Base-by-base conservation (phyloP, 495 filamentous ascomycete genomes). In the Parathielavia hyrcaniae region DNA sequence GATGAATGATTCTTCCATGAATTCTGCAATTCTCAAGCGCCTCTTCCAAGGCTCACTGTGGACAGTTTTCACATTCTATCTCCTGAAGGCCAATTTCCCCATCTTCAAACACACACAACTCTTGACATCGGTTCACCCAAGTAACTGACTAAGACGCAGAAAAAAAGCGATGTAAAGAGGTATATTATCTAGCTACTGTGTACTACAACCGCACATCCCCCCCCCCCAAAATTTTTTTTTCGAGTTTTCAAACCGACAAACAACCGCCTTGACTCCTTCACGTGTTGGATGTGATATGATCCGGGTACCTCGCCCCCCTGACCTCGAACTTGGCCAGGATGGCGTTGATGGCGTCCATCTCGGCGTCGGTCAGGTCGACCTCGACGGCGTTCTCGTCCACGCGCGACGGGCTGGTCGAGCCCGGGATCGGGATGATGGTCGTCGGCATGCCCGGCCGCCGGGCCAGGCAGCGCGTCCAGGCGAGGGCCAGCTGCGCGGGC, bases 381-480 rank as follows among this genome's bases (percentile, higher is more conserved):
- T 68, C 30, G 16, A 59, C 67, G 5, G 65, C 53, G 65, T 85
- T 86, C 71, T 85, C 82, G 19, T 63, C 48, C 2, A 83, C 72
- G 5, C 79, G 69, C 5, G 54, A 69, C 4, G 57, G 71, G 1
- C 71, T 76, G 34, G 79, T 83, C 13, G 85, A 82, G 14, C 91
- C 90, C 1, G 90, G 91, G 61, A 96, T 95, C 5, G 90, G 91
- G 55, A 95, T 86, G 62, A 95, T 86, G 5, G 76, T 79, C 13
- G 76, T 79, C 13, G 84, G 82, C 67, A 85, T 77, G 13, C 83
- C 87, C 41, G 82, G 74, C 62, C 79, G 75, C 34, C 71, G 73
- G 46, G 81, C 79, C 55, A 84, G 67, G 4, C 73, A 50, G 30
- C 59, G 70, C 4, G 86, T 74, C 90, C 91, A 97, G 20, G 73